Evolutionary conservation across 2,329 filamentous ascomycete genomes (phyloP), one percentile per base, ranked within the genome.

Genomic region (Rhytidhysteron rufulum): DNA sequence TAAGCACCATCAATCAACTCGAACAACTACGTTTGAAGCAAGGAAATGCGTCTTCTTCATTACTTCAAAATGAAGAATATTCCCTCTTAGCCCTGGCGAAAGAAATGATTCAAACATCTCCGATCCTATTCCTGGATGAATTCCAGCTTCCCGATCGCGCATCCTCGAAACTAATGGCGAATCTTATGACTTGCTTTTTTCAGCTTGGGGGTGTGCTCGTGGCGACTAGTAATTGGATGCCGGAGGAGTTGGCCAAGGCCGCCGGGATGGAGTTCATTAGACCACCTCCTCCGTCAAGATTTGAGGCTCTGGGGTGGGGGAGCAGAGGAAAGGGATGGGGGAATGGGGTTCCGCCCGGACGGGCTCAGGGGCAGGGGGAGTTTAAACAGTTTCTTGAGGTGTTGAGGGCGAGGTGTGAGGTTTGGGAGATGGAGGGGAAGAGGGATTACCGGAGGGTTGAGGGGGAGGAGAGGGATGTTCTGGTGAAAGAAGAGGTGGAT

Each of bases 111-210:
- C 78, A 86, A 40, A 82, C 78, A 10, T 85, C 81, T 9, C 86
- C 86, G 0, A 85, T 91, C 24, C 63, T 91, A 11, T 93, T 93
- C 53, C 66, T 91, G 2, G 86, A 91, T 51, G 86, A 93, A 58
- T 91, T 93, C 47, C 87, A 93, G 57, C 74, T 93, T 27, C 87
- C 87, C 0, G 87, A 91, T 62, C 76, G 84, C 48, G 85, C 83
- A 2, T 79, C 85, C 2, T 85, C 81, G 53, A 91, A 90, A 62
- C 87, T 91, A 34, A 68, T 93, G 45, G 87, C 83, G 44, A 85
- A 86, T 52, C 72, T 93, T 2, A 83, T 93, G 60, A 86, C 86
- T 5, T 75, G 78, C 2, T 91, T 91, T 66, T 91, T 91, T 57
- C 85, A 90, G 47, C 73, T 91, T 3, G 87, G 87, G 0, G 87